Evolutionary conservation across 192 early-diverging fungal genomes (phyloP).

Genomic region (Entomortierella beljakovae): DNA sequence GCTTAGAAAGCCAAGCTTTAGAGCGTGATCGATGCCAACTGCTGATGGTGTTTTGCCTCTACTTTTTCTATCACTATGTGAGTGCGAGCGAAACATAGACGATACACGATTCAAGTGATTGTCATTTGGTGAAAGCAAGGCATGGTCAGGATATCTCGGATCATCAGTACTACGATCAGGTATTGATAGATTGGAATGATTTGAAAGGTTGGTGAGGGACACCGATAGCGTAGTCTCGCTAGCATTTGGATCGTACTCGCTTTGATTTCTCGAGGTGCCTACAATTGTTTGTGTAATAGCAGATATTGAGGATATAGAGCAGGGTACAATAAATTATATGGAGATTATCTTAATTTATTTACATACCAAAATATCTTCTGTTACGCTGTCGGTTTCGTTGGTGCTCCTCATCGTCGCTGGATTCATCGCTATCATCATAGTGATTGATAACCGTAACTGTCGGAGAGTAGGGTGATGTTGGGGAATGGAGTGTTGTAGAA

Average conservation of each 20-base stretch:
- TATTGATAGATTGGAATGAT: not conserved
- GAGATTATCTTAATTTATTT: not conserved
- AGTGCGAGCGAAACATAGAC: not conserved
- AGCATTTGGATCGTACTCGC: not conserved
- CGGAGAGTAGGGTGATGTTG: not conserved
- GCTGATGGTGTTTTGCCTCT: not conserved
- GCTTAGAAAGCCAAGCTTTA: conserved; percentile 35
- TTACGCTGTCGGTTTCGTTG: not conserved
- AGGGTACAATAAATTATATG: too few relatives aligned
- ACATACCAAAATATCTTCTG: not conserved
- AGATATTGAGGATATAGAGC: not conserved
- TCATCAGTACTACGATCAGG: not conserved
- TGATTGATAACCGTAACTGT: not conserved
- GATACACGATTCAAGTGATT: not conserved
- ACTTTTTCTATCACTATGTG: not conserved
- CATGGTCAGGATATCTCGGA: not conserved
- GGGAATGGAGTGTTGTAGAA: conserved; percentile 7
- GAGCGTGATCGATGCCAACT: conserved; percentile 29
- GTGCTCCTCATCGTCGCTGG: not conserved
- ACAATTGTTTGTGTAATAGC: not conserved
- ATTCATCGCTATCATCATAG: not conserved
- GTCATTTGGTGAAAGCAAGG: not conserved
- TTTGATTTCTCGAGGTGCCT: not conserved
- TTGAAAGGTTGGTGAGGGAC: not conserved
- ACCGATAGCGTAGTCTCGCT: not conserved